phyloP scores from a whole-genome alignment of 768 basidiomycete species.

The Hericium alpestre region DNA sequence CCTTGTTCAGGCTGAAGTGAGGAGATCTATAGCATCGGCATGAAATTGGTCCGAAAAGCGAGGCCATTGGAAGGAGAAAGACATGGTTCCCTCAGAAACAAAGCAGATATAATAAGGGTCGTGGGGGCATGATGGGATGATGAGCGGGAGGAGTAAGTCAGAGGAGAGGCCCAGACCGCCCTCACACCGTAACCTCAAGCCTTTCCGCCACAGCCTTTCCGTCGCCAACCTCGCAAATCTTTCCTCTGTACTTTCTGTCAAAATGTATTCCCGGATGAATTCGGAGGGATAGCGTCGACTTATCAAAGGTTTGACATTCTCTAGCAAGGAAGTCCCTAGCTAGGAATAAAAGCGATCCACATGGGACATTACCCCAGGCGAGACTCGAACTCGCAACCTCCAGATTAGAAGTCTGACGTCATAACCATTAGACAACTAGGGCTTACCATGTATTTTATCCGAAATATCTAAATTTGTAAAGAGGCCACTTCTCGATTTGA shows the following conservation, averaged over 20 bases:
- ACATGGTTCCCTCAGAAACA: constrained; percentile 35
- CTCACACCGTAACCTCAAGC: too few relatives aligned
- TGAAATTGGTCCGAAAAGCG: constrained; percentile 95
- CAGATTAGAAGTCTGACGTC: constrained; percentile 85
- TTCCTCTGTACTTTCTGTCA: too few relatives aligned
- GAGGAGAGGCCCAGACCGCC: not conserved
- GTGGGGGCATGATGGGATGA: not conserved
- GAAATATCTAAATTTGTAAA: too few relatives aligned
- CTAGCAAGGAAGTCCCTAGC: not conserved
- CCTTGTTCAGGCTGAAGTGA: constrained; percentile 94
- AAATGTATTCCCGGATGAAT: too few relatives aligned
- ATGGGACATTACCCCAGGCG: constrained; percentile 49
- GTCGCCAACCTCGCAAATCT: too few relatives aligned
- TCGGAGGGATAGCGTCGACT: too few relatives aligned
- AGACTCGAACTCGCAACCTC: constrained; percentile 84
- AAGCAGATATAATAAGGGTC: too few relatives aligned
- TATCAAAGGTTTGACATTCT: too few relatives aligned
- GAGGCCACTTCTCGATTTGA: too few relatives aligned
- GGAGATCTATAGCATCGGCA: constrained; percentile 91
- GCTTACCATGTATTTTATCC: too few relatives aligned
- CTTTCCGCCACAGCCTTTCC: too few relatives aligned
- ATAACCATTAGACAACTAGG: constrained; percentile 86
- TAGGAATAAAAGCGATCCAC: not conserved
- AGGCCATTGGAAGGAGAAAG: constrained; percentile 93
- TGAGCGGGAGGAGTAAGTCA: not conserved